Conservation (phyloP, 768 basidiomycete genomes). For the Sarcodon sp. region DNA sequence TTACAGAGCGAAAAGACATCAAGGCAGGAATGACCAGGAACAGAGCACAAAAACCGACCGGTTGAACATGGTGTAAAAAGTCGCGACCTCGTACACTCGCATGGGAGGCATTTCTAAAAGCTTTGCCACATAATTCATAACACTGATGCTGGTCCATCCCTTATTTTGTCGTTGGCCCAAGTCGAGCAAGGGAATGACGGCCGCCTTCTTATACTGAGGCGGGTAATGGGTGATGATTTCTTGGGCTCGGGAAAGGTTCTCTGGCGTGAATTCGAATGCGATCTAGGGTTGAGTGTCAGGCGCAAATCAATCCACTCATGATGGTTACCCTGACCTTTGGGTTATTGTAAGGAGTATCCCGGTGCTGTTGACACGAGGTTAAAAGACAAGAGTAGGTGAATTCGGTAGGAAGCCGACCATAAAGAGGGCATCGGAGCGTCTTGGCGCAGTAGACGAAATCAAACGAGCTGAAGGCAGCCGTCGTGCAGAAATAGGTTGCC, state of each 20-base stretch:
- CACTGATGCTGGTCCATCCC: conserved; percentile 95
- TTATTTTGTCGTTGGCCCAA: conserved; percentile 96
- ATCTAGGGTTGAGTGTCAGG: conserved; percentile 36
- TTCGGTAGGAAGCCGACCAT: conserved; percentile 76
- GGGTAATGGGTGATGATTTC: conserved; percentile 92
- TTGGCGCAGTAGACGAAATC: conserved; percentile 26
- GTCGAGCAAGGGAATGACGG: conserved; percentile 92
- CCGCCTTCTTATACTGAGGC: conserved; percentile 97
- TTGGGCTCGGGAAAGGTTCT: conserved; percentile 75
- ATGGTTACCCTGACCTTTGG: conserved; percentile 42
- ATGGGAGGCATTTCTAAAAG: conserved; percentile 91
- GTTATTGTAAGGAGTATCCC: conserved; percentile 92
- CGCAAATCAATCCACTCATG: not conserved
- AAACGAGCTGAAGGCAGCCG: conserved; percentile 6
- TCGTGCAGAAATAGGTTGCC: conserved; percentile 5
- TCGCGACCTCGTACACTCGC: conserved; percentile 99
- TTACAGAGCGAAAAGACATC: conserved; percentile 14
- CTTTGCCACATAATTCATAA: conserved; percentile 97
- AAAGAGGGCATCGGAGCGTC: conserved; percentile 76
- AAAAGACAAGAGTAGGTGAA: conserved; percentile 17
- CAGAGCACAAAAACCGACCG: conserved; percentile 36
- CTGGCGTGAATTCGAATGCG: conserved; percentile 72
- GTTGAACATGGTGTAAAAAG: conserved; percentile 99
- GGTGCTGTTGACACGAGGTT: conserved; percentile 47
- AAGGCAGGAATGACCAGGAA: not conserved